Conservation (phyloP, 441 rosid genomes). For the Adansonia gregorii region DNA sequence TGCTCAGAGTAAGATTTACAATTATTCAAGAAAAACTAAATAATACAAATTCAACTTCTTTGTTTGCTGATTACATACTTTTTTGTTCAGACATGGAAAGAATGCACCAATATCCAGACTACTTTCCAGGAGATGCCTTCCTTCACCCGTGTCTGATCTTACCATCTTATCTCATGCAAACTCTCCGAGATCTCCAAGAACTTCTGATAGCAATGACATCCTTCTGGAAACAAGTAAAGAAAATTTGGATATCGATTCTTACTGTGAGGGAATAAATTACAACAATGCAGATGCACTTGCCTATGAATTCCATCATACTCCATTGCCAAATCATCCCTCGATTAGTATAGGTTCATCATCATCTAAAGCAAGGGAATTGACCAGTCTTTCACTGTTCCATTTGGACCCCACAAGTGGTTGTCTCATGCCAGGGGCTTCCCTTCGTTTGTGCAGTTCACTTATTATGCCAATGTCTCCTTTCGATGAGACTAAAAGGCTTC, state of each 20-base stretch:
- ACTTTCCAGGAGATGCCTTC: conserved; percentile 34
- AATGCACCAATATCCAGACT: conserved; percentile 40
- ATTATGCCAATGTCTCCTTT: conserved; percentile 39
- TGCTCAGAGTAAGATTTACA: conserved; percentile 44
- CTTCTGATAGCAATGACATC: conserved; percentile 31
- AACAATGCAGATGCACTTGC: conserved; percentile 35
- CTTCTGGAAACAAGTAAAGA: conserved; percentile 38
- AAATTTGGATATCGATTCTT: conserved; percentile 27
- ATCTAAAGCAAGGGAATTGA: conserved; percentile 37
- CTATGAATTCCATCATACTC: conserved; percentile 41
- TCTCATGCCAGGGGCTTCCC: conserved; percentile 35
- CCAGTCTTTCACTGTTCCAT: conserved; percentile 32
- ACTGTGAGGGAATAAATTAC: conserved; percentile 33
- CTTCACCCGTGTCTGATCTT: conserved; percentile 44
- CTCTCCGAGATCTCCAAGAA: conserved; percentile 32
- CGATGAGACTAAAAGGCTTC: conserved; percentile 32
- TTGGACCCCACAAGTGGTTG: conserved; percentile 38
- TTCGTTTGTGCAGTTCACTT: conserved; percentile 46
- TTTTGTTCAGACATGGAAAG: conserved; percentile 45
- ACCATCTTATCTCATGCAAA: conserved; percentile 35
- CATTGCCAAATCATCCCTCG: conserved; percentile 32
- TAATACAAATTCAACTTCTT: conserved; percentile 2
- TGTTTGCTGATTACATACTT: conserved; percentile 23
- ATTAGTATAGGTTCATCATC: conserved; percentile 35
- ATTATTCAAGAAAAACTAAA: conserved; percentile 3